A percentile compares a stretch with the other conserved stretches of the same genome.
These are phyloP conservation scores for Spergularia marina DNA, from an alignment of 148 eudicot species.

Conservation along the genomic window DNA sequence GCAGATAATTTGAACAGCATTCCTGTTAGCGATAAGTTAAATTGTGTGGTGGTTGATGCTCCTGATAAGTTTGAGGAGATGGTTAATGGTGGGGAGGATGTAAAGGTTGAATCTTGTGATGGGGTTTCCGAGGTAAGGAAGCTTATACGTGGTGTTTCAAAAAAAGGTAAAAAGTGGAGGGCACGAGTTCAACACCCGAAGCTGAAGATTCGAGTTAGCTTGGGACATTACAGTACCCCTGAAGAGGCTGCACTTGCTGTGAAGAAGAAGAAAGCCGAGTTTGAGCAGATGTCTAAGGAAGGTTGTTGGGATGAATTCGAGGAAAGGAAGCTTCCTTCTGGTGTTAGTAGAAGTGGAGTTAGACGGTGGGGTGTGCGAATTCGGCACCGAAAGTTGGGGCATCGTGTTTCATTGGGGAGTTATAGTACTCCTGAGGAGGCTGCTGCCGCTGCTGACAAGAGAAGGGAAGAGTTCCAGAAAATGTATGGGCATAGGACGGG, in stretches of 20 bases:
- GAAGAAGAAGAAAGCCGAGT: slow-evolving; percentile 15
- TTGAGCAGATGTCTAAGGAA: slow-evolving; percentile 3
- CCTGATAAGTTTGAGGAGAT: slow-evolving; percentile 14
- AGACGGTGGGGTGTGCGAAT: neutral
- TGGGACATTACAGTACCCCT: slow-evolving; percentile 14
- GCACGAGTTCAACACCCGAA: slow-evolving; percentile 25
- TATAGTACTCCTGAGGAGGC: slow-evolving; percentile 1
- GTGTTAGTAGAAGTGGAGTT: neutral
- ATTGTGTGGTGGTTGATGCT: neutral
- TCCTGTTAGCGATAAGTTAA: neutral
- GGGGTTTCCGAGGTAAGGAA: neutral
- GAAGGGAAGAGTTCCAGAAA: neutral
- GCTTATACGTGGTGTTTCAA: slow-evolving; percentile 11
- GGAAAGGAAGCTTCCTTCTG: neutral
- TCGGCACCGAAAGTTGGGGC: neutral
- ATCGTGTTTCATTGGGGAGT: slow-evolving; percentile 3
- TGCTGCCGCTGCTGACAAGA: neutral
- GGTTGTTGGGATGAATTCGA: neutral
- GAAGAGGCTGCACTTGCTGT: slow-evolving; percentile 25
- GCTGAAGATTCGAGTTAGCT: slow-evolving; percentile 3
- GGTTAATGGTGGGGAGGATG: neutral
- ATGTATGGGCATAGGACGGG: neutral
- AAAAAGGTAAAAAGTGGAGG: slow-evolving; percentile 12
- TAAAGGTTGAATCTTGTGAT: neutral
- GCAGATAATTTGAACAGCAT: slow-evolving; percentile 7